Evolutionary conservation across 2,329 filamentous ascomycete genomes (phyloP).

Genomic region (Talaromyces verruculosus): DNA sequence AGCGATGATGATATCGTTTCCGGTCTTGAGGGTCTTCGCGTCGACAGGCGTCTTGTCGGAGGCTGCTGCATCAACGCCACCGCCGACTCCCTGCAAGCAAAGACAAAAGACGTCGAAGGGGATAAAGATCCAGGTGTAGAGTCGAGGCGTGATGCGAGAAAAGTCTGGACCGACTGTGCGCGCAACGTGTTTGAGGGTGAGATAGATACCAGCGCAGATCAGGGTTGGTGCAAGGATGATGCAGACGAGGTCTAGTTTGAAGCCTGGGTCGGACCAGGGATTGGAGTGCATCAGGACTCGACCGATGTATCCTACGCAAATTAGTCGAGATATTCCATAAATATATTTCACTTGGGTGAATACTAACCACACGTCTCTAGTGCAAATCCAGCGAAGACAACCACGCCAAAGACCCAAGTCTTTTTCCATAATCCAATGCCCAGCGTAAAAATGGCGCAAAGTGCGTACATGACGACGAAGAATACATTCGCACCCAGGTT

Average conservation of each 20-base stretch:
- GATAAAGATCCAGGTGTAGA: constrained; percentile 57
- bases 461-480: constrained; percentile 49
- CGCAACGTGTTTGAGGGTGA: constrained; percentile 62
- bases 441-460: constrained; percentile 48
- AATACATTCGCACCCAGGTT: constrained; percentile 47
- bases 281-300: constrained; percentile 51
- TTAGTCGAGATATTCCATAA: background rate
- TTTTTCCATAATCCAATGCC: constrained; percentile 47
- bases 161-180: constrained; percentile 48
- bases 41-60: constrained; percentile 19
- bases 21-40: constrained; percentile 15
- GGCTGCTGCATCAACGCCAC: constrained; percentile 51
- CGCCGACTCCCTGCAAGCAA: constrained; percentile 54
- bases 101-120: constrained; percentile 54
- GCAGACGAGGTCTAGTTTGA: constrained; percentile 45
- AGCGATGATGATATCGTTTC: constrained; percentile 41
- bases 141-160: constrained; percentile 43
- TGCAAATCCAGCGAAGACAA: constrained; percentile 45
- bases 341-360: background rate
- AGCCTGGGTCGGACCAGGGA: constrained; percentile 46
- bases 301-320: constrained; percentile 46
- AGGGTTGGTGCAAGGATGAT: constrained; percentile 44
- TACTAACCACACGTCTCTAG: constrained; percentile 45
- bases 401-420: constrained; percentile 54
- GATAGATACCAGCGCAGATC: constrained; percentile 63